Conservation (phyloP, 2,329 filamentous ascomycete species). For the Nemania abortiva region DNA sequence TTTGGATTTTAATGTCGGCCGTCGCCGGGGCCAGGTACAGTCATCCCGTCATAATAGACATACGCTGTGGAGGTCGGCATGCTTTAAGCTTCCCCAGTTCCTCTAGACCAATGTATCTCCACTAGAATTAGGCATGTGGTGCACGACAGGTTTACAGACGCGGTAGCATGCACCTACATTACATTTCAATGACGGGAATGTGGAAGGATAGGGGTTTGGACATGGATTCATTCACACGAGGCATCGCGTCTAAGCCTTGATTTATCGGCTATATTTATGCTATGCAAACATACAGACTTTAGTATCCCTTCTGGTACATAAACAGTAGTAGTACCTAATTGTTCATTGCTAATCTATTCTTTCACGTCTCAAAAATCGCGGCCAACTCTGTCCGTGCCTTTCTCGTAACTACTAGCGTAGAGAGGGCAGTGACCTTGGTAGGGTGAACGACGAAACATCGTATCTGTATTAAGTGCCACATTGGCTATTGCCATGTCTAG, state of each 20-base stretch:
- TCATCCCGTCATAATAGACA: slow-evolving; percentile 1
- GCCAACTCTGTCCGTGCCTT: background rate
- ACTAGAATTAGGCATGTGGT: slow-evolving; percentile 2
- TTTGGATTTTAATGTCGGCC: slow-evolving; percentile 60
- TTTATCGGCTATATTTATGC: slow-evolving; percentile 32
- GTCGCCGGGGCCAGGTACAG: background rate
- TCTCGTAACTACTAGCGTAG: background rate
- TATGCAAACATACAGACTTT: slow-evolving; percentile 29
- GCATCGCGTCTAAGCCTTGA: slow-evolving; percentile 31
- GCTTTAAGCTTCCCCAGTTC: background rate
- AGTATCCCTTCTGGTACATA: slow-evolving; percentile 35
- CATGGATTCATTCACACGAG: slow-evolving; percentile 30
- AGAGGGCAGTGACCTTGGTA: background rate
- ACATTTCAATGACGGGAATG: background rate
- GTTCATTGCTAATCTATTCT: slow-evolving; percentile 29
- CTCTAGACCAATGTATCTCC: slow-evolving; percentile 4
- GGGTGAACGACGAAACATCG: background rate
- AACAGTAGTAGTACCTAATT: slow-evolving; percentile 34
- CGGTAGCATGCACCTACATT: slow-evolving; percentile 2
- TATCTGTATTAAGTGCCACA: background rate
- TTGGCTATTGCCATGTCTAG: slow-evolving; percentile 5
- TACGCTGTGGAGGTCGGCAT: background rate
- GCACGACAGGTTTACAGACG: slow-evolving; percentile 7
- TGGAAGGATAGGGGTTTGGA: slow-evolving; percentile 20
- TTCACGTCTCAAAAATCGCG: background rate